A percentile compares a stretch with the other conserved stretches of the same genome.
Conservation (phyloP, 495 filamentous ascomycete genomes). For the Lindgomyces ingoldianus region DNA sequence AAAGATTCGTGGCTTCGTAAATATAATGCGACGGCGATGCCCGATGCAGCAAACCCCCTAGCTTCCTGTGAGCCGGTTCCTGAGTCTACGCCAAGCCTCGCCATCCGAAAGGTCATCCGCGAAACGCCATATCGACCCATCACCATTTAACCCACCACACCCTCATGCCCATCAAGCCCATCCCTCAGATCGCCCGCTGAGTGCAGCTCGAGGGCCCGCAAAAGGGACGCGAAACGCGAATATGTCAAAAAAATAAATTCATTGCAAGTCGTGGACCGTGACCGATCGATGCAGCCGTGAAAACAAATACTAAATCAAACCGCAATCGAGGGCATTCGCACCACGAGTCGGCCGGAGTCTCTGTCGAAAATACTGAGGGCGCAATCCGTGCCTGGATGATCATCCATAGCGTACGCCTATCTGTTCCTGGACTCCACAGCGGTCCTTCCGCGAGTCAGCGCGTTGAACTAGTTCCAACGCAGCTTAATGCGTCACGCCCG, state of each 20-base stretch:
- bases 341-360: not conserved
- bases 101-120: not conserved
- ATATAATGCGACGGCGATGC: not conserved
- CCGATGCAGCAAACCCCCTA: not conserved
- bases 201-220: too few relatives aligned
- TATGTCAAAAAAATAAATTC: too few relatives aligned
- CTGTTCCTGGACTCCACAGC: not conserved
- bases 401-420: conserved; percentile 9
- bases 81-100: not conserved
- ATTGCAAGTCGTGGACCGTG: too few relatives aligned
- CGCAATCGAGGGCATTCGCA: too few relatives aligned
- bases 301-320: too few relatives aligned
- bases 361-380: not conserved
- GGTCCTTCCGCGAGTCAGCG: conserved; percentile 3
- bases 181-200: too few relatives aligned
- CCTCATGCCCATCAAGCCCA: not conserved
- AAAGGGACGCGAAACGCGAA: too few relatives aligned
- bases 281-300: too few relatives aligned
- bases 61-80: not conserved
- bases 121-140: not conserved
- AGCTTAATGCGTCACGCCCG: conserved; percentile 25
- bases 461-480: not conserved
- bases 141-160: not conserved
- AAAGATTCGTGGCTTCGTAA: not conserved
- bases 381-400: conserved; percentile 6